Evolutionary conservation across 2,329 filamentous ascomycete species (phyloP), one percentile per base, ranked within the genome.

Genomic region (Colletotrichum tamarilloi): DNA sequence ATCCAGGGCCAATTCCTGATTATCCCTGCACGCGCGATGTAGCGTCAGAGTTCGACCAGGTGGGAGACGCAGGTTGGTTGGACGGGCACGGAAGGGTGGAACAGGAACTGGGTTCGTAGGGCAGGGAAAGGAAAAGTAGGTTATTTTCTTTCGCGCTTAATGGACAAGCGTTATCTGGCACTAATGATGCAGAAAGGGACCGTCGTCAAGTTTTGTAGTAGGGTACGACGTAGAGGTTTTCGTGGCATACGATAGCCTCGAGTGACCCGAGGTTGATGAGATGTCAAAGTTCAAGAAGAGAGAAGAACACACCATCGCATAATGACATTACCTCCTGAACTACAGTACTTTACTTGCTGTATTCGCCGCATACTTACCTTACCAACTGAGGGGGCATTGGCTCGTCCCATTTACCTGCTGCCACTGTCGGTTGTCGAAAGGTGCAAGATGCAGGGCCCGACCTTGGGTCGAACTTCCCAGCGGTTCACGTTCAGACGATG

Each of bases 1-100:
- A 67, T 72, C 73, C 70, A 70, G 73, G 64, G 62, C 62, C 70
- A 69, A 69, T 73, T 53, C 65, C 66, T 73, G 73, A 73, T 73
- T 70, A 75, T 73, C 70, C 70, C 73, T 75, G 73, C 64, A 57
- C 42, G 22, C 53, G 68, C 62, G 52, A 58, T 55, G 63, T 63
- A 75, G 73, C 62, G 73, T 75, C 70, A 75, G 70, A 69, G 66
- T 62, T 38, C 9, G 49, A 16, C 58, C 58, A 67, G 64, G 60
- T 67, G 42, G 57, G 60, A 67, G 65, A 60, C 60, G 71, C 70
- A 66, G 70, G 60, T 55, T 63, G 46, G 65, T 70, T 66, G 57
- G 70, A 49, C n/a, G 62, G 62, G 42, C 28, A 12, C 26, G 42
- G 57, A 22, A 55, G 46, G 30, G 55, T 58, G 62, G 35, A 42